Evolutionary conservation across 2,329 filamentous ascomycete species (phyloP).

Genomic region (Paracoccidioides lutzii): DNA sequence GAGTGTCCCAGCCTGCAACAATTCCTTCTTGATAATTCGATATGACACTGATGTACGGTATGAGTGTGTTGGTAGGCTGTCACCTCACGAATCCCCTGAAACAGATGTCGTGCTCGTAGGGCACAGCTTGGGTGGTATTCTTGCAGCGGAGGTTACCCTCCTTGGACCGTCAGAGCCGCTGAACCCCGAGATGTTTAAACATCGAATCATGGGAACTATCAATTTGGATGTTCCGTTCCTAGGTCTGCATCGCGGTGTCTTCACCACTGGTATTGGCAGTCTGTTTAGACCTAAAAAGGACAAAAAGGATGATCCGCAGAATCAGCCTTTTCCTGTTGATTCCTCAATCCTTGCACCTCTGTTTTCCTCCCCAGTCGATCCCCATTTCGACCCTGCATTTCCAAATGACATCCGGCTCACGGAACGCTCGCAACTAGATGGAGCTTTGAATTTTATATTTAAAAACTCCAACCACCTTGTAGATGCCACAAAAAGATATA

Average conservation of each 20-base stretch:
- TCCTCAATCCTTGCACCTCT: conserved; percentile 8
- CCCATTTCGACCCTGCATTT: conserved; percentile 64
- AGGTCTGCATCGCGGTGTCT: conserved; percentile 77
- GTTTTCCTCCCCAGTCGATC: conserved; percentile 24
- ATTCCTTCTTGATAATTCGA: background rate
- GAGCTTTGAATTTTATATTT: conserved; percentile 60
- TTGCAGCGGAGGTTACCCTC: conserved; percentile 67
- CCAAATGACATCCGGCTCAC: conserved; percentile 59
- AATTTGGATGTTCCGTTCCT: conserved; percentile 79
- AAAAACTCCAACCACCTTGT: conserved; percentile 66
- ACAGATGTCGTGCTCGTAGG: conserved; percentile 76
- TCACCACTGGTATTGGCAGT: conserved; percentile 68
- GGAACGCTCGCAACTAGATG: conserved; percentile 52
- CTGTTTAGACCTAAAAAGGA: conserved; percentile 46
- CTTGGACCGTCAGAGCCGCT: conserved; percentile 28
- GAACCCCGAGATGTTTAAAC: conserved; percentile 42
- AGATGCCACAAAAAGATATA: conserved; percentile 57
- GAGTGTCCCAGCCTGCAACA: conserved; percentile 11
- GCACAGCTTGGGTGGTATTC: conserved; percentile 79
- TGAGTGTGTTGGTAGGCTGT: conserved; percentile 39
- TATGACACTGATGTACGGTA: background rate
- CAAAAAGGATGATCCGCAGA: conserved; percentile 13
- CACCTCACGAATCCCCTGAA: conserved; percentile 57
- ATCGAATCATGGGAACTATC: conserved; percentile 66
- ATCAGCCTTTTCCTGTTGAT: conserved; percentile 5